Evolutionary conservation across 257 asterid genomes (phyloP), one percentile per base, ranked within the genome.

Genomic region (Solanum lycopersicoides): DNA sequence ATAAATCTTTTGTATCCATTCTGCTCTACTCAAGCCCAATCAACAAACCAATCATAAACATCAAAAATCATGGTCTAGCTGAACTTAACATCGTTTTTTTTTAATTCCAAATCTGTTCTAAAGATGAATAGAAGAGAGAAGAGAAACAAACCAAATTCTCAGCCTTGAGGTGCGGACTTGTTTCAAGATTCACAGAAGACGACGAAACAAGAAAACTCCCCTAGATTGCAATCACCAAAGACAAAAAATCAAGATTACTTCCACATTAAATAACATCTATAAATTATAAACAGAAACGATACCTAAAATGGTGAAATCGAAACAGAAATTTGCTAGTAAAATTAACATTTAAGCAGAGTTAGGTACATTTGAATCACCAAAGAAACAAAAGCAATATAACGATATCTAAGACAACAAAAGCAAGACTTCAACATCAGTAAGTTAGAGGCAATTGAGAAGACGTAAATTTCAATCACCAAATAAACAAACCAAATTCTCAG

Each of bases 161-260:
- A 10, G 99, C 98, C 91, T 91, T 96, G 83, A 95, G 91, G 86
- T 94, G 99, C 20, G 96, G 98, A 79, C 93, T 92, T 68, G 94
- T 91, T 86, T 97, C 99, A 56, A 93, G 86, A 92, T 92, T 95
- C 71, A 89, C 86, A 28, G 97, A 91, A 73, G 94, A 87, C 4
- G 98, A 97, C 2, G 99, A 93, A 87, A 95, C 95, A 89, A 97
- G 97, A 93, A 97, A 97, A 86, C 94, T 92, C 21, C 99, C 99
- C 99, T 97, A 88, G 41, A 50, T 10, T 84, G 76, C 28, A 89
- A 82, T 74, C 82, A 23, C 82, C 53, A 74, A 39, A 74, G 82
- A 73, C 35, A 74, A 32, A 74, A 18, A 74, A 21, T 74, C 82
- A 74, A 39, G 32, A 21, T 74, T 74, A 74, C 34, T 39, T 6